Percentiles rank a stretch among this genome's conserved stretches.
Conservation (phyloP, 805 yeast species). For the Pichia ethanolica region DNA sequence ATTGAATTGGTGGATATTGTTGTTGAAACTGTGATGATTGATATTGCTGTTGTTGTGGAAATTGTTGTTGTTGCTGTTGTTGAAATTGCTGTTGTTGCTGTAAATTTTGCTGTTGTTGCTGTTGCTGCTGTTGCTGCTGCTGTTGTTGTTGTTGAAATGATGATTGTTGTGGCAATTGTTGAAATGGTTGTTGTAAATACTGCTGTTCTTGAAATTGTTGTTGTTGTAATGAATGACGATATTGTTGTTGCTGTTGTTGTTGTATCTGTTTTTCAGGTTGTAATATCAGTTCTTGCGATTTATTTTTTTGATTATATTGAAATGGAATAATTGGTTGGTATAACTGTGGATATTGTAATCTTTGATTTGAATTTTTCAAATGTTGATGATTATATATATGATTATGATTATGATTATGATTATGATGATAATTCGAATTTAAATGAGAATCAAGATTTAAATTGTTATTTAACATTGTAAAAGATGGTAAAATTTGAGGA, state of each 20-base stretch:
- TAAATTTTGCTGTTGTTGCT: too few relatives aligned
- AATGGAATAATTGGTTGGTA: conserved; percentile 5
- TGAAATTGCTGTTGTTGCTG: too few relatives aligned
- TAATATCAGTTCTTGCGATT: conserved; percentile 4
- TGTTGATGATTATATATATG: background rate
- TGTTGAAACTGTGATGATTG: too few relatives aligned
- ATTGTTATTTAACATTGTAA: background rate
- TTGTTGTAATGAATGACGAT: too few relatives aligned
- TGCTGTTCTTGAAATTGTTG: background rate
- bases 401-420: background rate
- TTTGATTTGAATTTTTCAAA: background rate
- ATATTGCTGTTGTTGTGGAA: too few relatives aligned
- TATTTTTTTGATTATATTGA: conserved; percentile 1
- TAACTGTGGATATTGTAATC: conserved; percentile 1
- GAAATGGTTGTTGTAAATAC: background rate
- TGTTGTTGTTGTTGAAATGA: background rate
- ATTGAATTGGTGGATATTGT: too few relatives aligned
- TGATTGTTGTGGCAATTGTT: background rate
- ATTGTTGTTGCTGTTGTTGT: background rate
- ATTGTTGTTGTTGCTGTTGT: too few relatives aligned
- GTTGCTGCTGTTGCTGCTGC: too few relatives aligned
- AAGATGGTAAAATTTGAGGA: background rate
- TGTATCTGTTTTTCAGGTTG: background rate
- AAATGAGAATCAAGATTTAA: background rate
- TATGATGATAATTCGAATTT: background rate